Percentiles rank a stretch among this genome's conserved stretches.
phyloP scores from a whole-genome alignment of 2,329 filamentous ascomycete species.

The Scedosporium minutisporum region DNA sequence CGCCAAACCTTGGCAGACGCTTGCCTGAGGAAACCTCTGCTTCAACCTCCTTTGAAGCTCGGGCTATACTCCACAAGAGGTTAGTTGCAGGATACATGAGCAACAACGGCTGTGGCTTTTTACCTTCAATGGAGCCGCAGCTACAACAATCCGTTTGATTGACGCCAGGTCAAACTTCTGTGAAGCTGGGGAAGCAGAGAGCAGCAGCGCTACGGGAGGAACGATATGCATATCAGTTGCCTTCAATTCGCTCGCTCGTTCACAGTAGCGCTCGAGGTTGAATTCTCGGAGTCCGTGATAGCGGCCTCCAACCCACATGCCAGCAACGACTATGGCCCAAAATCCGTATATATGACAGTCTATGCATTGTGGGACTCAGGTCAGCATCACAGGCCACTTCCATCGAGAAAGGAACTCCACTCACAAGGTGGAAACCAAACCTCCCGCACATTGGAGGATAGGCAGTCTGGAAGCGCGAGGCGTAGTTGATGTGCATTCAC shows the following conservation, averaged over 20 bases:
- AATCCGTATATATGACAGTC: constrained; percentile 3
- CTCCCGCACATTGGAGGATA: neutral
- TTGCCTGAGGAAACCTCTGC: neutral
- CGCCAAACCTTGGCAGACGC: neutral
- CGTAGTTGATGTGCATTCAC: neutral
- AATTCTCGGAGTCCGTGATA: constrained; percentile 1
- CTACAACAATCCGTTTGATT: neutral
- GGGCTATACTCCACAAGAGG: neutral
- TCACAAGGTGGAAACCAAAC: constrained; percentile 1
- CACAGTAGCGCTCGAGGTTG: neutral
- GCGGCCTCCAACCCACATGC: neutral
- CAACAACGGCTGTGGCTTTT: neutral
- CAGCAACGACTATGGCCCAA: neutral
- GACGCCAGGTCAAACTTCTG: neutral
- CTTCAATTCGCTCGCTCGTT: neutral
- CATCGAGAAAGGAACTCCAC: neutral
- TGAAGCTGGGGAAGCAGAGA: neutral
- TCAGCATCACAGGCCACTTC: no score
- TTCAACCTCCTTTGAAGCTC: neutral
- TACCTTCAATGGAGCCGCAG: neutral
- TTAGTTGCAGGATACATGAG: neutral
- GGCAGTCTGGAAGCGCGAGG: neutral
- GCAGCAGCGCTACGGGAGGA: neutral
- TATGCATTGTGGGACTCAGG: neutral
- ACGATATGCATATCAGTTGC: constrained; percentile 4